Conservation (phyloP, 2,329 filamentous ascomycete species). For the Ophiosphaerella korrae region DNA sequence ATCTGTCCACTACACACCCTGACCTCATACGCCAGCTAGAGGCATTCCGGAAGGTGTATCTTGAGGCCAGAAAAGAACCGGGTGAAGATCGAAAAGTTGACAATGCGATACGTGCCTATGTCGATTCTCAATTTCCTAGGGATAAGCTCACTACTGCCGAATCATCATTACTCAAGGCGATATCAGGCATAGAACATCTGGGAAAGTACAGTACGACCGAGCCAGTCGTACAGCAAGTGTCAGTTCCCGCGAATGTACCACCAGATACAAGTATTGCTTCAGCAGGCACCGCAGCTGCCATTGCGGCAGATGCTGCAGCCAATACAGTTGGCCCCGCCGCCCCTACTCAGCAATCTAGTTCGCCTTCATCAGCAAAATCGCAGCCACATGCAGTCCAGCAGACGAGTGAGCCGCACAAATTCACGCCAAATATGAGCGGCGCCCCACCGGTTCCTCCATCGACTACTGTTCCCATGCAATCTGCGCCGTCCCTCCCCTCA, state of each 20-base stretch:
- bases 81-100: slow-evolving; percentile 38
- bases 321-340: slow-evolving; percentile 15
- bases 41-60: slow-evolving; percentile 40
- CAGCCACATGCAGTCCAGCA: slow-evolving; percentile 4
- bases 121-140: slow-evolving; percentile 31
- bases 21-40: slow-evolving; percentile 41
- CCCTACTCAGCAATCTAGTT: slow-evolving; percentile 4
- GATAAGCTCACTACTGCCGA: slow-evolving; percentile 32
- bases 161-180: slow-evolving; percentile 27
- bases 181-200: slow-evolving; percentile 28
- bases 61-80: slow-evolving; percentile 26
- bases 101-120: slow-evolving; percentile 40
- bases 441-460: slow-evolving; percentile 11
- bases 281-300: slow-evolving; percentile 39
- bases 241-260: slow-evolving; percentile 10
- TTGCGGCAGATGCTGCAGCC: slow-evolving; percentile 39
- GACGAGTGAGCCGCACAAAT: slow-evolving; percentile 30
- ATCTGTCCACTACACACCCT: slow-evolving; percentile 33
- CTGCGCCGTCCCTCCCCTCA: slow-evolving; percentile 14
- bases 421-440: slow-evolving; percentile 34
- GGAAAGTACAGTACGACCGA: slow-evolving; percentile 19
- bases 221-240: slow-evolving; percentile 15
- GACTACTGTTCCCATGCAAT: slow-evolving; percentile 13
- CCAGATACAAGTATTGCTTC: slow-evolving; percentile 21
- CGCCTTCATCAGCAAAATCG: slow-evolving; percentile 2